Base-by-base conservation (phyloP, 2,329 filamentous ascomycete genomes). In the Blastomyces gilchristii region DNA sequence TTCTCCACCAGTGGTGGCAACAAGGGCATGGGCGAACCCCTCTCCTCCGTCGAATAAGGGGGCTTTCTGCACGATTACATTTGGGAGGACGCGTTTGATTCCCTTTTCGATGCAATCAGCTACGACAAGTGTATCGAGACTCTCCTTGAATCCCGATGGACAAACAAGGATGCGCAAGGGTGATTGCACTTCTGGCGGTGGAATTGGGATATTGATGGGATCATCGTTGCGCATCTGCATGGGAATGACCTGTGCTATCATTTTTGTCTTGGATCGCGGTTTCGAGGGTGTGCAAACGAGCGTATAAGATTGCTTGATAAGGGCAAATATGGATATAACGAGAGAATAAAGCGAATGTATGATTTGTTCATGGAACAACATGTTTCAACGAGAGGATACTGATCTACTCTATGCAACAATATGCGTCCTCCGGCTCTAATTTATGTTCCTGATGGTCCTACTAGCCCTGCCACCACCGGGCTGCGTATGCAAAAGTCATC, bases 141-240 rank as follows among this genome's bases (percentile, higher is more conserved):
- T 82, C 34, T 81, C 81, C 64, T 83, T 83, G 74, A 83, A 83
- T 1, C 81, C 81, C 0, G 80, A 82, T 0, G 81, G 81, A 18
- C 79, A 80, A 47, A 83, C 75, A 58, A 83, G 75, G 31, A 83
- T 73, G 43, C 71, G 67, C 67, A 67, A 63, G 8, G 56, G 39
- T 1, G 56, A 28, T 28, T 58, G 39, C 7, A 11, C 9, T n/a
- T 9, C 28, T 25, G 41, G 14, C 6, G 9, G 39, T 43, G 56
- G 9, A 22, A 28, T 58, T 28, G 39, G 22, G 39, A 41, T 22
- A 39, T 43, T n/a, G 56, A 43, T 58, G 39, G 16, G 14, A 14
- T 45, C 56, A 25, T 58, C 31, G 16, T n/a, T 37, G 1, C 28
- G 31, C 9, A 37, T 18, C 52, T 54, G 28, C 6, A 54, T 54